These are phyloP conservation scores for Arctium lappa DNA, from an alignment of 129 eudicot species.

Conservation along the genomic window DNA sequence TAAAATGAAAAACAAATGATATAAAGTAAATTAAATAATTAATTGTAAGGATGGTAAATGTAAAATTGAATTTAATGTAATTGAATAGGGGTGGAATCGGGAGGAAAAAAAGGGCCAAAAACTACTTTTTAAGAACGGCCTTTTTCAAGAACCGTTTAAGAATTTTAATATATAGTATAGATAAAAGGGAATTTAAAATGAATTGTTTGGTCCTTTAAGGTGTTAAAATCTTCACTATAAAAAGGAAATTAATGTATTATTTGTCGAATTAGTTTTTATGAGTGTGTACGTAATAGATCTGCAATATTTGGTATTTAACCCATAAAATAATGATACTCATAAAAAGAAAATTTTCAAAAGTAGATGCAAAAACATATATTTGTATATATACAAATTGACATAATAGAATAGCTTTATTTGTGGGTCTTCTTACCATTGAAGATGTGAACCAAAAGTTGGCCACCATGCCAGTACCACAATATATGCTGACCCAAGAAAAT, in stretches of 20 bases:
- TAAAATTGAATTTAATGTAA: no score
- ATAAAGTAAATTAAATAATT: no score
- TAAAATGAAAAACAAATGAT: no score
- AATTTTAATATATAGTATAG: not conserved
- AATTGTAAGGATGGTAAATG: no score
- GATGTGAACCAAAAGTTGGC: constrained; percentile 39
- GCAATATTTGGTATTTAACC: not conserved
- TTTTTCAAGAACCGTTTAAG: no score
- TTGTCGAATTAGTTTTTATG: not conserved
- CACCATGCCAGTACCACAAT: constrained; percentile 18
- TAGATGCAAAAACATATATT: not conserved
- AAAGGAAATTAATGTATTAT: not conserved
- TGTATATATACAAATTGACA: constrained; percentile 4
- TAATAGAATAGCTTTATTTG: constrained; percentile 20
- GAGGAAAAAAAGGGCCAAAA: no score
- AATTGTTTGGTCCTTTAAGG: not conserved
- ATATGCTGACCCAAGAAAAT: constrained; percentile 24
- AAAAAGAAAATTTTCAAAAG: not conserved
- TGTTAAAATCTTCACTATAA: not conserved
- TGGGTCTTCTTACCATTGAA: constrained; percentile 26
- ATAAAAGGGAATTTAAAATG: not conserved
- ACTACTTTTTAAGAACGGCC: no score
- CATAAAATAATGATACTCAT: not conserved
- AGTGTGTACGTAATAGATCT: not conserved
- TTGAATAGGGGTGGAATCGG: no score